These are phyloP conservation scores for Auriculariales sp. DNA, from an alignment of 768 basidiomycete genomes.

Conservation along the genomic window DNA sequence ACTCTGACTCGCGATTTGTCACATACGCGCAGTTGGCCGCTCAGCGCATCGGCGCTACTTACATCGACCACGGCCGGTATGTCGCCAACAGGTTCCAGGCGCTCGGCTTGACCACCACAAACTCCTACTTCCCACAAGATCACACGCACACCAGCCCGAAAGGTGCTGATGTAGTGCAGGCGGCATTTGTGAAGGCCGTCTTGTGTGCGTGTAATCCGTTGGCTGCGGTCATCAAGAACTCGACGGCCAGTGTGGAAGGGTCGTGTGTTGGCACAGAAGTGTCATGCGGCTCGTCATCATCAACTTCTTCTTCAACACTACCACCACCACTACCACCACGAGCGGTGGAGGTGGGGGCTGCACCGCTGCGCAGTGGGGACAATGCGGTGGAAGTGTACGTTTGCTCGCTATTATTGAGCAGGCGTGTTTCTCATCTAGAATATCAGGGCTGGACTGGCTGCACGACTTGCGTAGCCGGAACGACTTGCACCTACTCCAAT, in stretches of 20 bases:
- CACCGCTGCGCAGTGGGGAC: too few species aligned
- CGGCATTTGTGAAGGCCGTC: constrained; percentile 32
- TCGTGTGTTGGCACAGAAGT: too few species aligned
- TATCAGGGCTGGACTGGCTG: too few species aligned
- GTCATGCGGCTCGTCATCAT: too few species aligned
- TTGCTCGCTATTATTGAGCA: too few species aligned
- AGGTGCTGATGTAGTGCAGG: constrained; percentile 32
- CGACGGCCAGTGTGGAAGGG: background rate
- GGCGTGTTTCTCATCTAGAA: too few species aligned
- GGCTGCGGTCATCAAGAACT: background rate
- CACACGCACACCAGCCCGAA: constrained; percentile 30
- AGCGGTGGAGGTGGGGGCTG: too few species aligned
- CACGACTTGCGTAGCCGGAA: too few species aligned
- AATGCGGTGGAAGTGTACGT: too few species aligned
- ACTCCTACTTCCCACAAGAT: constrained; percentile 29
- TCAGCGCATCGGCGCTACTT: constrained; percentile 22
- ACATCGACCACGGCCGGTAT: constrained; percentile 33
- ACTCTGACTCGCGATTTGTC: constrained; percentile 27
- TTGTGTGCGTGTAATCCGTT: constrained; percentile 17
- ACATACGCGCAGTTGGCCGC: constrained; percentile 27
- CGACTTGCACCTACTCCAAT: too few species aligned
- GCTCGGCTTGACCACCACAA: constrained; percentile 23
- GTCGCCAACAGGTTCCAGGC: constrained; percentile 27
- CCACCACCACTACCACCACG: too few species aligned
- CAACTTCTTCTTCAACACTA: too few species aligned